Base-by-base conservation (phyloP, 139 green algal species). In the Deuterostichococcus epilithicus region DNA sequence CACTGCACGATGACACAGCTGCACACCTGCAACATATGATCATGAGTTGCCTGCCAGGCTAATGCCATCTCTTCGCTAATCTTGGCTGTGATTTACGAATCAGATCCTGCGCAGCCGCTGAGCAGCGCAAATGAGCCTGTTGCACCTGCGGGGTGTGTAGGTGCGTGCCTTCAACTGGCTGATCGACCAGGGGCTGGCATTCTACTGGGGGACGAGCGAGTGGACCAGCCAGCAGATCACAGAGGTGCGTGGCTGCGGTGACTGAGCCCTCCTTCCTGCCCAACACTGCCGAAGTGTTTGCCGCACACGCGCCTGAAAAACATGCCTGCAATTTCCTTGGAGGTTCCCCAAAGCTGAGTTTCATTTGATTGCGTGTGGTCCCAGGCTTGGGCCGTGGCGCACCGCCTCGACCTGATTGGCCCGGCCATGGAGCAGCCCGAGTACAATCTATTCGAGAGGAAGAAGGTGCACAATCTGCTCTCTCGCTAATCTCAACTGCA, bases 361-460 rank as follows among this genome's bases (percentile, higher is more conserved):
- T n/a, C n/a, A n/a, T n/a, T n/a, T n/a, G n/a, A n/a, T n/a, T 28
- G 10, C 8, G 28, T 28, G 18, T 63, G 13, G 52, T 63, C 72
- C 35, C 82, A 86, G 85, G 88, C 91, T 0, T 88, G 81, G 70
- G 67, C 44, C 2, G 78, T 95, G 22, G 92, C 92, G 0, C 76
- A 92, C 37, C 76, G 79, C 6, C 77, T 97, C 45, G 82, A 84
- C 30, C 76, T 97, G 18, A 76, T 95, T 22, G 80, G 78, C 0
- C 92, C 92, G 20, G 66, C 78, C 13, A 77, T 91, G 52, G 92
- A 97, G 76, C 92, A 97, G 84, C 89, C 92, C 0, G 83, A 97
- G 80, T 97, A 97, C 89, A 96, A 97, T 83, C 38, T 97, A 26
- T 87, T 97, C 42, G 72, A 90, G 5, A 75, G 92, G 20, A 74